These are phyloP conservation scores for Pyrenochaeta sp. DNA, from an alignment of 2,329 filamentous ascomycete genomes.

Conservation along the genomic window DNA sequence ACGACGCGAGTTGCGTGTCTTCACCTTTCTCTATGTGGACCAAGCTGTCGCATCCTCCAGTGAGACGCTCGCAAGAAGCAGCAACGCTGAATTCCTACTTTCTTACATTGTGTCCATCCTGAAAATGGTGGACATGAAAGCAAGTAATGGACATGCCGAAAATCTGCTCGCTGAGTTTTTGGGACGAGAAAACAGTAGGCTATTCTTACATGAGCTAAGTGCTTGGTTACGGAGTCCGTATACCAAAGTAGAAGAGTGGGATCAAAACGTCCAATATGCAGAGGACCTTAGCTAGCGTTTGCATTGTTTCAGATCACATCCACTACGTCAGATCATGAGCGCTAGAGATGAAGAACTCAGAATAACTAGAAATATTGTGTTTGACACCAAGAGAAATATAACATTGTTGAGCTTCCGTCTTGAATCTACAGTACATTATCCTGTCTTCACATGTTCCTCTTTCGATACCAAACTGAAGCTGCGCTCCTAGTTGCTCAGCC, in stretches of 20 bases:
- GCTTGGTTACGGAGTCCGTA: constrained; percentile 86
- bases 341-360: too few relatives aligned
- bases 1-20: constrained; percentile 83
- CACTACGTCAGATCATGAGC: too few relatives aligned
- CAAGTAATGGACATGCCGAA: constrained; percentile 79
- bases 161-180: constrained; percentile 81
- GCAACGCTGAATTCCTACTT: constrained; percentile 83
- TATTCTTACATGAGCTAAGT: constrained; percentile 87
- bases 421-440: too few relatives aligned
- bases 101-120: constrained; percentile 87
- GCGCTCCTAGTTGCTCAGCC: too few relatives aligned
- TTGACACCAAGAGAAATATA: too few relatives aligned
- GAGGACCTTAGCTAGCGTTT: constrained; percentile 17
- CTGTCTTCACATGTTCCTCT: too few relatives aligned
- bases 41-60: constrained; percentile 24
- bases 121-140: constrained; percentile 83
- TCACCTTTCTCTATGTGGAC: constrained; percentile 71
- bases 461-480: too few relatives aligned
- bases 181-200: constrained; percentile 73
- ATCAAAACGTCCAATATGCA: constrained; percentile 77
- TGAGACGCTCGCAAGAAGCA: constrained; percentile 52
- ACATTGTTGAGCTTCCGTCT: too few relatives aligned
- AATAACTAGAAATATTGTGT: too few relatives aligned
- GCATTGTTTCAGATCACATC: too few relatives aligned
- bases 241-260: constrained; percentile 77